Base-by-base conservation (phyloP, 495 filamentous ascomycete genomes). In the Sabuloglossum arenarium region DNA sequence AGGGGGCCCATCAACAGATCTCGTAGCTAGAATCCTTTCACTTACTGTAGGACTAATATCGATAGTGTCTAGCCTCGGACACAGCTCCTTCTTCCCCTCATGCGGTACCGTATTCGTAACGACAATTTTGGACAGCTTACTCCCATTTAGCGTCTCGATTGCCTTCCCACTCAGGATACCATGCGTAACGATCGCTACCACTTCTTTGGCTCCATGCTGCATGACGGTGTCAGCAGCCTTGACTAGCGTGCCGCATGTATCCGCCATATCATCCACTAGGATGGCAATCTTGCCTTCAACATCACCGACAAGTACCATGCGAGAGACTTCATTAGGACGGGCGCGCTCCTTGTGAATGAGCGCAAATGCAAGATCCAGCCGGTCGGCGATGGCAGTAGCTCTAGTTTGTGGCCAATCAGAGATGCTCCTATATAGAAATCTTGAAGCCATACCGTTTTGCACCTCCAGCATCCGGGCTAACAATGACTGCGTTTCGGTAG, bases 341-440 rank as follows among this genome's bases (percentile, higher is more conserved):
- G 89, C 84, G 55, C 91, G 88, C 70, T 97, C 90, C 71, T 97
- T 97, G 79, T 97, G 91, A 65, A 98, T 98, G 31, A 98, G 80
- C n/a, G 91, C 91, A 69, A 98, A 98, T 60, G 84, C 85, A 54
- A 89, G 80, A 64, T 96, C 88, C 49, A 98, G 79, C 24, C 88
- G 83, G 67, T 97, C 93, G 55, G 91, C 91, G 57, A 97, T 95
- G 9, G 82, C 86, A n/a, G 91, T 96, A 39, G 90, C 91, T 66
- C 89, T 82, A 50, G 56, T 32, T n/a, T 39, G 6, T 10, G 34
- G 9, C n/a, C 10, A 8, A 42, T 45, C 16, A 55, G 21, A 34
- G 8, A 24, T 45, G 12, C 19, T n/a, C 24, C 11, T 37, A 10
- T 16, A 29, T 42, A 29, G 11, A 27, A 53, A 57, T 27, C 32